Conservation (phyloP, 2,329 filamentous ascomycete species). For the Cladosporium velox region DNA sequence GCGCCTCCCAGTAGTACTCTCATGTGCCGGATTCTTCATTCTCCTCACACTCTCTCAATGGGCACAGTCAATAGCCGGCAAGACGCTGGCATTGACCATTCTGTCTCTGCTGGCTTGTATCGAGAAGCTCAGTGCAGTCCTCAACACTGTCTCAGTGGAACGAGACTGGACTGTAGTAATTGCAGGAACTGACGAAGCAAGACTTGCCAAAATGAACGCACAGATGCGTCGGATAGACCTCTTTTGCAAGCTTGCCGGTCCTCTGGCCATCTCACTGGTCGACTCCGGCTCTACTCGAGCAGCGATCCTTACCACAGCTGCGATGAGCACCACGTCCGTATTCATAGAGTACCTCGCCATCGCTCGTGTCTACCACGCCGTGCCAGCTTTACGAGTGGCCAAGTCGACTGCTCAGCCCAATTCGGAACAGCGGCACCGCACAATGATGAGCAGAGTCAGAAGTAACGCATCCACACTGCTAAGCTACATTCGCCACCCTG, state of each 20-base stretch:
- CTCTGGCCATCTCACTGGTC: constrained; percentile 54
- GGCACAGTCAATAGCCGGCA: neutral
- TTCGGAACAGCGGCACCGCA: neutral
- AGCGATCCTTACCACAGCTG: constrained; percentile 54
- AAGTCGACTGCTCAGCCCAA: neutral
- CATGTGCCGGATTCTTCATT: constrained; percentile 27
- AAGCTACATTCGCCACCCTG: constrained; percentile 55
- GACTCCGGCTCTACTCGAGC: constrained; percentile 50
- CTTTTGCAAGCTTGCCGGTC: constrained; percentile 59
- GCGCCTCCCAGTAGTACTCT: constrained; percentile 31
- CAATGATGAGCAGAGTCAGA: neutral
- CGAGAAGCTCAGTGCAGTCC: constrained; percentile 66
- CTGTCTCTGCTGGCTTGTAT: constrained; percentile 62
- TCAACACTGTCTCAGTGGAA: constrained; percentile 70
- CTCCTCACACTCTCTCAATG: neutral
- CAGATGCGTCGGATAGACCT: constrained; percentile 63
- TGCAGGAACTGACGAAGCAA: constrained; percentile 43
- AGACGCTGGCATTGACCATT: constrained; percentile 31
- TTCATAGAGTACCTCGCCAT: constrained; percentile 58
- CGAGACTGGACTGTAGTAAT: constrained; percentile 61
- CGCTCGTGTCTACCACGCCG: constrained; percentile 41
- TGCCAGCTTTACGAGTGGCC: constrained; percentile 35
- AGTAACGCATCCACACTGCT: neutral
- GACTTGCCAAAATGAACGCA: constrained; percentile 46
- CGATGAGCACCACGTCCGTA: constrained; percentile 53